These are phyloP conservation scores for Chlamydomonas asymmetrica DNA, from an alignment of 139 green algal species.

Conservation along the genomic window DNA sequence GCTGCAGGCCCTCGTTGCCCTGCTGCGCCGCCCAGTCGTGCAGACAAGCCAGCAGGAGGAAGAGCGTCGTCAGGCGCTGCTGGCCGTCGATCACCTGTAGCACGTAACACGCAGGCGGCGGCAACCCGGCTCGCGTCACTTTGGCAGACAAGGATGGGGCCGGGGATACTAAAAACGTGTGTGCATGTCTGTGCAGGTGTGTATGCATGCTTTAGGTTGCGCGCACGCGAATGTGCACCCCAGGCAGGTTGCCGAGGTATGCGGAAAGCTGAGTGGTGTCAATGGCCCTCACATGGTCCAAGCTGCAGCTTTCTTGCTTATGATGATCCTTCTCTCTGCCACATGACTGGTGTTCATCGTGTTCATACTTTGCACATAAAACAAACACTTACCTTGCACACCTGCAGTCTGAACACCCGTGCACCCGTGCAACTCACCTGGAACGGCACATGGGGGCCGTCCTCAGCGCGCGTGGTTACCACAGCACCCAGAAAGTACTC, in stretches of 20 bases:
- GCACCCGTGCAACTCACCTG: conserved; percentile 7
- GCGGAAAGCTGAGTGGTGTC: too few species aligned
- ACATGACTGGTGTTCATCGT: too few species aligned
- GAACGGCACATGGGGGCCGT: conserved; percentile 27
- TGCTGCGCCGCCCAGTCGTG: conserved; percentile 39
- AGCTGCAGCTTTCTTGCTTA: too few species aligned
- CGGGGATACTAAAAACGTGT: background rate
- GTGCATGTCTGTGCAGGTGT: too few species aligned
- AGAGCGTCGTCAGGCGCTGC: conserved; percentile 61
- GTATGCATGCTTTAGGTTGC: background rate
- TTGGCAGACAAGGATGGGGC: background rate
- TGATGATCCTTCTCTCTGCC: too few species aligned
- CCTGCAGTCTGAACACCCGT: background rate
- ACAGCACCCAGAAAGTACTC: conserved; percentile 54
- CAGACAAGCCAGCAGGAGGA: conserved; percentile 58
- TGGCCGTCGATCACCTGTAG: conserved; percentile 66
- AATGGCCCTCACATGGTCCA: too few species aligned
- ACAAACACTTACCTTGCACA: background rate
- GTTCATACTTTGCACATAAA: too few species aligned
- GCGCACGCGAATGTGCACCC: too few species aligned
- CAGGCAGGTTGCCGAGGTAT: too few species aligned
- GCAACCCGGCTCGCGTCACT: too few species aligned
- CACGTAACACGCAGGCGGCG: background rate
- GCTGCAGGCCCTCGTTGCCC: conserved; percentile 26
- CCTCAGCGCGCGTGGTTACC: conserved; percentile 33